Evolutionary conservation across 805 yeast species (phyloP), one percentile per base, ranked within the genome.

Genomic region (Candida sakaeoensis): DNA sequence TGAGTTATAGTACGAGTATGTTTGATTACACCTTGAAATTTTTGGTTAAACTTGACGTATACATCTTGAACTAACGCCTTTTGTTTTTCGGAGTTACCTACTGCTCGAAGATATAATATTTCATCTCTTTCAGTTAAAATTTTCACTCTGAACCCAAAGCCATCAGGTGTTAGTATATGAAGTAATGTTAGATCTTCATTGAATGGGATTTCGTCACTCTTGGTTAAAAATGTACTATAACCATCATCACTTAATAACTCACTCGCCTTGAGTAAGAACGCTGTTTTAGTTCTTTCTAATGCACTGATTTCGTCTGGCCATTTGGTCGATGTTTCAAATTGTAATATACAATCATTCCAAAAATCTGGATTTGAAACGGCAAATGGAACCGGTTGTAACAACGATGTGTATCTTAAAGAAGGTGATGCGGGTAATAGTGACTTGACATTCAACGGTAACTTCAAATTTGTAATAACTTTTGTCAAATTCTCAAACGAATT

Each of bases 221-320:
- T 73, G 2, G 84, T 77, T 24, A 90, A 65, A 49, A 71, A 77
- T 1, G 84, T 66, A 34, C 65, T 67, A 55, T 84, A 85, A 5
- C 19, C 43, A 9, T 80, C 70, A 38, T 77, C 77, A 37, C 78
- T 74, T 36, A 72, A 46, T 5, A 58, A 47, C 27, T 73, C 76
- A 44, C 60, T 49, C 16, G 90, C 76, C 50, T 84, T 84, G 39
- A 93, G 58, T 51, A 91, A 65, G 50, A 93, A 87, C 6, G 98
- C 98, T 23, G 95, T 78, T 55, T 93, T 93, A 12, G 95, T 84
- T 53, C 84, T 82, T 58, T 93, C 98, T 40, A 89, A 64, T 2
- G 96, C 89, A 28, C 72, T 64, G 5, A 88, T 58, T 57, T 93
- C 96, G 60, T 86, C 95, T 2, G 99, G 99, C 99, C 99, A 93